Evolutionary conservation across 164 flowering plant species (phyloP).

Genomic region (Magnolia sinica): DNA sequence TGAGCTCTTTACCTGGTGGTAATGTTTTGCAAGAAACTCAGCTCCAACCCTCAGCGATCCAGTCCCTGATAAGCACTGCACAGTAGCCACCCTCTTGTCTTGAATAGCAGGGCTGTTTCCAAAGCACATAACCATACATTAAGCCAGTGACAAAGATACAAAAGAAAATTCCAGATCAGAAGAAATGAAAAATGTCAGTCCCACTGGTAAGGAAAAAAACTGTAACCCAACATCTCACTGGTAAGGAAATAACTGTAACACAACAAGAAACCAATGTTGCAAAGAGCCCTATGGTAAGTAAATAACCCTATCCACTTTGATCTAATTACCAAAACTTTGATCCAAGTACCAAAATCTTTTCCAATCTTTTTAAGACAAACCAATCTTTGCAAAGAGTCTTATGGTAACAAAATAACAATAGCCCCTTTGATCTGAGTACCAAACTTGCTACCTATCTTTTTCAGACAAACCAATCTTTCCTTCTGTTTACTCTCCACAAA

Average conservation of each 20-base stretch:
- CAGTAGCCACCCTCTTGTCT: constrained; percentile 85
- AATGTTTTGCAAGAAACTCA: constrained; percentile 86
- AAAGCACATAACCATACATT: background rate
- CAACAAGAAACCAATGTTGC: background rate
- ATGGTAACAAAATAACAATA: too few relatives aligned
- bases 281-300: background rate
- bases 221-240: background rate
- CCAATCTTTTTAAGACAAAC: too few relatives aligned
- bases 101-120: constrained; percentile 75
- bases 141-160: background rate
- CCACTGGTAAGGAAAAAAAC: background rate
- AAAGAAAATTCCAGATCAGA: background rate
- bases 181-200: background rate
- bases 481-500: too few relatives aligned
- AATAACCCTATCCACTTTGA: background rate
- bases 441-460: too few relatives aligned
- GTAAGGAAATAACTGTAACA: background rate
- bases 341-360: too few relatives aligned
- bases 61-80: constrained; percentile 92
- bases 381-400: too few relatives aligned
- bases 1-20: constrained; percentile 54
- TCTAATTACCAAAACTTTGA: too few relatives aligned
- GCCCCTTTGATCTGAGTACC: too few relatives aligned
- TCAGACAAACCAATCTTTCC: too few relatives aligned
- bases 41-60: constrained; percentile 96